A percentile compares a stretch with the other conserved stretches of the same genome.
phyloP scores from a whole-genome alignment of 352 stramenopile genomes.

The Aphanomyces invadans region DNA sequence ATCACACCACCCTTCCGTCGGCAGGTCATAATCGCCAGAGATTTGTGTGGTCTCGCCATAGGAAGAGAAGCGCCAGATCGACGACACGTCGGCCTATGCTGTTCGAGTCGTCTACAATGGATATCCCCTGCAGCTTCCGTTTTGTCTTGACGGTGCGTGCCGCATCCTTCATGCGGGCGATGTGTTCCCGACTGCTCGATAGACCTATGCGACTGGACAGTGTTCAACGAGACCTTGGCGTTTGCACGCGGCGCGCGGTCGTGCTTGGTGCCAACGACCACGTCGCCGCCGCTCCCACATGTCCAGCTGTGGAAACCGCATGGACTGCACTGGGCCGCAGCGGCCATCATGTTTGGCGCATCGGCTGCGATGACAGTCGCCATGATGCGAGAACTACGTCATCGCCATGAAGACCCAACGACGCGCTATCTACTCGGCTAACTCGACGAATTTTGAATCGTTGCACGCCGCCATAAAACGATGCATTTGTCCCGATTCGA shows the following conservation, averaged over 20 bases:
- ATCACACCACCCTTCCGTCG: too few relatives aligned
- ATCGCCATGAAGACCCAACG: not conserved
- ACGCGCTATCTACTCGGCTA: not conserved
- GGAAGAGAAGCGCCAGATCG: not conserved
- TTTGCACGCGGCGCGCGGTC: not conserved
- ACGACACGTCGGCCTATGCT: constrained; percentile 30
- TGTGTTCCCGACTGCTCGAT: not conserved
- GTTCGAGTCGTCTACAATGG: constrained; percentile 71
- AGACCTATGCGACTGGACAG: constrained; percentile 13
- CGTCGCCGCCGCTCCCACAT: not conserved
- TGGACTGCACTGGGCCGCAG: not conserved
- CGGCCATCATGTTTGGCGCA: not conserved
- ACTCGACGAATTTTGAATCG: too few relatives aligned
- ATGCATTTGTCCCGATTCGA: too few relatives aligned
- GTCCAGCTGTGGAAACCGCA: constrained; percentile 2
- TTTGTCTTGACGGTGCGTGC: constrained; percentile 61
- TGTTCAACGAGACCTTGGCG: constrained; percentile 15
- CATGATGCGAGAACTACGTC: not conserved
- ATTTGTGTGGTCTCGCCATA: too few relatives aligned
- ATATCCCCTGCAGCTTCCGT: constrained; percentile 54
- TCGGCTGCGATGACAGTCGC: not conserved
- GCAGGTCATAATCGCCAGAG: too few relatives aligned
- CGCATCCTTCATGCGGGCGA: not conserved
- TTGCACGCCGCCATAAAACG: too few relatives aligned
- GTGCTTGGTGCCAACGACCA: constrained; percentile 1